phyloP scores from a whole-genome alignment of 345 rosid genomes.

The Bruguiera parviflora region DNA sequence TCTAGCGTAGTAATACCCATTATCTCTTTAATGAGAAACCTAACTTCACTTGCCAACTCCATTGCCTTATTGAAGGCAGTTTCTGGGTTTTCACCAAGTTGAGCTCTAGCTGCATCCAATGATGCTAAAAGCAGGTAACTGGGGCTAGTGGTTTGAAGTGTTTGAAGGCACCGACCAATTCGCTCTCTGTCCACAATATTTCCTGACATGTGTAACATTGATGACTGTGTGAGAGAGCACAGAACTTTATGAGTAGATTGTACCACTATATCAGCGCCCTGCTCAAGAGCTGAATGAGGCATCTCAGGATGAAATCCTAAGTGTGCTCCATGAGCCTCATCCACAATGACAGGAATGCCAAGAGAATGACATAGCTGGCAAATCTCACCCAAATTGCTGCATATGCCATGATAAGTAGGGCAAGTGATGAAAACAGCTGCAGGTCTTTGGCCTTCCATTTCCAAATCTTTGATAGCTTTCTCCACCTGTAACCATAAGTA shows the following conservation, averaged over 20 bases:
- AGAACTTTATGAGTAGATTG: slow-evolving; percentile 33
- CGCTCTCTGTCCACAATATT: slow-evolving; percentile 42
- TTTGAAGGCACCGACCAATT: slow-evolving; percentile 48
- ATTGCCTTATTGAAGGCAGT: slow-evolving; percentile 33
- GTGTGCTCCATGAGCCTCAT: slow-evolving; percentile 61
- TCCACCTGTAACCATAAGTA: slow-evolving; percentile 36
- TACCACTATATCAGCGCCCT: slow-evolving; percentile 27
- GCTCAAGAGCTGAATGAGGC: slow-evolving; percentile 26
- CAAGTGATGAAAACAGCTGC: slow-evolving; percentile 60
- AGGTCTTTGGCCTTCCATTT: slow-evolving; percentile 41
- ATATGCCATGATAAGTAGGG: slow-evolving; percentile 64
- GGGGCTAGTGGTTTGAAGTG: slow-evolving; percentile 54
- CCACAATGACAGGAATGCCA: slow-evolving; percentile 50
- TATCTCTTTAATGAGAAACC: slow-evolving; percentile 23
- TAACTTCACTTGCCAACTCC: slow-evolving; percentile 37
- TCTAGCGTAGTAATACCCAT: slow-evolving; percentile 39
- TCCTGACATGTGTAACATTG: slow-evolving; percentile 58
- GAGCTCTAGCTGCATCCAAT: slow-evolving; percentile 61
- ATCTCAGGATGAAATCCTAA: slow-evolving; percentile 26
- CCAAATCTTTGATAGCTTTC: slow-evolving; percentile 46
- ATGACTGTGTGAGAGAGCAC: slow-evolving; percentile 56
- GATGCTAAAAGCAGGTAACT: slow-evolving; percentile 56
- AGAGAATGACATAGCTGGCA: slow-evolving; percentile 44
- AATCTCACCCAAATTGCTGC: slow-evolving; percentile 47
- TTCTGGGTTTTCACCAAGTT: slow-evolving; percentile 43